phyloP scores from a whole-genome alignment of 768 basidiomycete species.

The Boletus vinaceobasis region DNA sequence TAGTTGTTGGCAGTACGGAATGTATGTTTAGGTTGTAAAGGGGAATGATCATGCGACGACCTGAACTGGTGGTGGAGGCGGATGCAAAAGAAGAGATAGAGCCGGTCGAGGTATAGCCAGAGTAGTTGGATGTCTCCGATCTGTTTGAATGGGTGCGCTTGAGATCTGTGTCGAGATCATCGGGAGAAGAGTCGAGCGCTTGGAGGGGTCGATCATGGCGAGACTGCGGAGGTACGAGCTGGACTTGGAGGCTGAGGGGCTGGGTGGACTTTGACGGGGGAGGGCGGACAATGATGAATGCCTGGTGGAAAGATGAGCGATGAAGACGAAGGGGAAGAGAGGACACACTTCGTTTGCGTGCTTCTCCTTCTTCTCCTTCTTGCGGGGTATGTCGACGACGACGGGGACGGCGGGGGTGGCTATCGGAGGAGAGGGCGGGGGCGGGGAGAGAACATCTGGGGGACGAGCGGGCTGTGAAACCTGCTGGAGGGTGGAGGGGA shows the following conservation, averaged over 20 bases:
- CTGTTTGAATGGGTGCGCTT: slow-evolving; percentile 37
- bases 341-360: slow-evolving; percentile 46
- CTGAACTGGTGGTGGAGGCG: slow-evolving; percentile 41
- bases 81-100: slow-evolving; percentile 41
- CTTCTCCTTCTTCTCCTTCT: slow-evolving; percentile 38
- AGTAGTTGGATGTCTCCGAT: slow-evolving; percentile 49
- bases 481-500: slow-evolving; percentile 51
- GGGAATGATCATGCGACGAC: slow-evolving; percentile 76
- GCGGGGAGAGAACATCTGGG: slow-evolving; percentile 19
- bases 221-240: slow-evolving; percentile 70
- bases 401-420: not conserved
- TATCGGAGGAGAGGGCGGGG: not conserved
- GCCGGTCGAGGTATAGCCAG: slow-evolving; percentile 47
- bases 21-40: slow-evolving; percentile 87
- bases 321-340: slow-evolving; percentile 2
- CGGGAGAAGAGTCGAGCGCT: slow-evolving; percentile 41
- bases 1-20: slow-evolving; percentile 80
- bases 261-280: slow-evolving; percentile 84
- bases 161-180: slow-evolving; percentile 29
- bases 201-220: slow-evolving; percentile 40
- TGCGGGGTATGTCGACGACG: slow-evolving; percentile 38
- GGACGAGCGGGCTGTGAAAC: slow-evolving; percentile 18
- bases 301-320: slow-evolving; percentile 42
- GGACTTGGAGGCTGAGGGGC: slow-evolving; percentile 86
- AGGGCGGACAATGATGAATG: slow-evolving; percentile 88